Evolutionary conservation across 805 yeast genomes (phyloP).

Genomic region (Schizosaccharomyces osmophilus): DNA sequence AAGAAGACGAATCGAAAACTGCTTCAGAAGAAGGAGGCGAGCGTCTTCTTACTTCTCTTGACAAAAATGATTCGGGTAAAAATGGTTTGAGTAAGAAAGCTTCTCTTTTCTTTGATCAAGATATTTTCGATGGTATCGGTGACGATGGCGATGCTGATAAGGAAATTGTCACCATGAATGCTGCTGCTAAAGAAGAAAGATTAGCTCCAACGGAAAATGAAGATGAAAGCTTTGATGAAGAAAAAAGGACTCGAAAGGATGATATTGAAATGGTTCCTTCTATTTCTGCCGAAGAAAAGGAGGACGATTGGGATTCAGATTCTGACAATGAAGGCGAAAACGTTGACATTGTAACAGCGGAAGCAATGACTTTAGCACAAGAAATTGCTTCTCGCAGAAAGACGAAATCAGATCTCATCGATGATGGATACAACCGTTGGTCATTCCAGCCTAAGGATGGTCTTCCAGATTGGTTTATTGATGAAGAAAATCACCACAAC

Average conservation of each 20-base stretch:
- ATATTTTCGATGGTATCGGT: conserved; percentile 13
- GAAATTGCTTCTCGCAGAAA: conserved; percentile 69
- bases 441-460: conserved; percentile 80
- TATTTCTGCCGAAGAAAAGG: conserved; percentile 16
- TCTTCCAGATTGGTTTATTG: conserved; percentile 89
- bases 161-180: conserved; percentile 9
- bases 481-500: conserved; percentile 72
- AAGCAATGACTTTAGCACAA: conserved; percentile 95
- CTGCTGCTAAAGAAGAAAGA: conserved; percentile 4
- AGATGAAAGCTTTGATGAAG: conserved; percentile 5
- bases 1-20: conserved; percentile 6
- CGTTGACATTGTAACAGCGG: conserved; percentile 70
- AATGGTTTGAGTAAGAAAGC: conserved; percentile 16
- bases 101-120: conserved; percentile 17
- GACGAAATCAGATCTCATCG: conserved; percentile 59
- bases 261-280: conserved; percentile 3
- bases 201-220: conserved; percentile 3
- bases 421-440: conserved; percentile 78
- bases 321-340: conserved; percentile 14
- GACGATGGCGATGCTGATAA: conserved; percentile 9
- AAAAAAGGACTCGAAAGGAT: conserved; percentile 9
- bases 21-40: conserved; percentile 3
- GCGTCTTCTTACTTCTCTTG: not conserved
- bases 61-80: conserved; percentile 2
- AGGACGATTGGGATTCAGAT: conserved; percentile 7